Percentiles rank a stretch among this genome's conserved stretches.
Evolutionary conservation across 768 basidiomycete genomes (phyloP).

Genomic region (Obba rivulosa): DNA sequence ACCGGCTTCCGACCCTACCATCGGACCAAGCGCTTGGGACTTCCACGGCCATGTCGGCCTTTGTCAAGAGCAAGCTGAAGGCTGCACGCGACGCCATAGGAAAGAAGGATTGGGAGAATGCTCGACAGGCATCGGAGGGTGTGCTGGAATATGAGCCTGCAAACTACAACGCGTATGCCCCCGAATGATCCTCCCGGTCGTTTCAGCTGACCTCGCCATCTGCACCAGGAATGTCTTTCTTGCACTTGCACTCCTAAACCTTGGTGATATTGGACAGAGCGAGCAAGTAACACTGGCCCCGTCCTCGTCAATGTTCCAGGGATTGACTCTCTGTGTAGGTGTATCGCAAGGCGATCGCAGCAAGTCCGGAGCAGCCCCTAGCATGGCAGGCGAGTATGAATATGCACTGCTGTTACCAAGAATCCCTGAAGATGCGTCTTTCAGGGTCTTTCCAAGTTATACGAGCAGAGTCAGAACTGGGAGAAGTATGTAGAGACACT

Average conservation of each 20-base stretch:
- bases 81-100: constrained; percentile 66
- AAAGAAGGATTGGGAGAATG: constrained; percentile 69
- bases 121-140: constrained; percentile 59
- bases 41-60: constrained; percentile 21
- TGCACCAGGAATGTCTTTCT: constrained; percentile 73
- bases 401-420: not conserved
- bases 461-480: constrained; percentile 62
- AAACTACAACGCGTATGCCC: constrained; percentile 83
- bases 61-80: constrained; percentile 74
- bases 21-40: too few species aligned
- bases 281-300: constrained; percentile 66
- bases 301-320: constrained; percentile 7
- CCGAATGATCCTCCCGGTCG: not conserved
- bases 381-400: constrained; percentile 75
- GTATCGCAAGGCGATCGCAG: constrained; percentile 70
- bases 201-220: not conserved
- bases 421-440: not conserved
- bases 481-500: constrained; percentile 50
- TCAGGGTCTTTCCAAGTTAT: constrained; percentile 69
- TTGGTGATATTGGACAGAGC: constrained; percentile 65
- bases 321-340: constrained; percentile 43
- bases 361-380: constrained; percentile 63
- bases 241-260: constrained; percentile 72
- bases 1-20: too few species aligned
- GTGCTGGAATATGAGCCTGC: constrained; percentile 71